Base-by-base conservation (phyloP, 2,329 filamentous ascomycete species). In the Ophiostoma fasciatum region DNA sequence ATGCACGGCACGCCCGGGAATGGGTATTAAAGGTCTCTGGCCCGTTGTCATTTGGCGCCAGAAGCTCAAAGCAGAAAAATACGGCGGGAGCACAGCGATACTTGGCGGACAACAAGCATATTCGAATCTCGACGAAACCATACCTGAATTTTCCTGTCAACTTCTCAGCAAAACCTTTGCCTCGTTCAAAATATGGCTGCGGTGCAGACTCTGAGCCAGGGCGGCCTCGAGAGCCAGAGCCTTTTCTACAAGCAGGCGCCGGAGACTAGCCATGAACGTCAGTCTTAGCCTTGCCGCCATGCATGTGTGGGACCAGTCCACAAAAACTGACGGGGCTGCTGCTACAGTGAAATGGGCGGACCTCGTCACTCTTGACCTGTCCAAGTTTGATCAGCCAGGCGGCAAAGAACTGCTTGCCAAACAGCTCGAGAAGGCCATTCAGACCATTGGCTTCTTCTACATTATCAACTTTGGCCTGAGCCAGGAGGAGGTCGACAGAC, bases 381-480 rank as follows among this genome's bases (percentile, higher is more conserved):
- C 47, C 30, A 46, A 46, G 12, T 54, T 51, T 20, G 51, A 54
- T 18, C 34, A 49, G 26, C 51, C 52, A 1, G 50, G 51, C 10
- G 53, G 53, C 33, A 55, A 54, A 28, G 43, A 53, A 29, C 44
- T 49, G 37, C 41, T 56, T 3, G 52, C 51, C 23, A 49, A 51
- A 35, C 49, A 52, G 37, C 50, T 56, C 14, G 48, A 52, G 21
- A 46, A 71, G 41, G 68, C 68, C 3, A 61, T 67, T 1, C 56
- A 37, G 23, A 39, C 33, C 0, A 47, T 51, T 22, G 42, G 59
- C 7, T 66, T 72, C 54, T 74, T 73, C 50, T 71, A 71, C 41
- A 62, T 73, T 15, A 68, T 64, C 40, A 71, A 74, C 53, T 72
- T 66, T 45, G 66, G 65, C 40, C 60, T 74, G 21, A 55, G 53